A percentile compares a stretch with the other conserved stretches of the same genome.
Conservation (phyloP, 352 stramenopile genomes). For the Globisporangium carolinianum region DNA sequence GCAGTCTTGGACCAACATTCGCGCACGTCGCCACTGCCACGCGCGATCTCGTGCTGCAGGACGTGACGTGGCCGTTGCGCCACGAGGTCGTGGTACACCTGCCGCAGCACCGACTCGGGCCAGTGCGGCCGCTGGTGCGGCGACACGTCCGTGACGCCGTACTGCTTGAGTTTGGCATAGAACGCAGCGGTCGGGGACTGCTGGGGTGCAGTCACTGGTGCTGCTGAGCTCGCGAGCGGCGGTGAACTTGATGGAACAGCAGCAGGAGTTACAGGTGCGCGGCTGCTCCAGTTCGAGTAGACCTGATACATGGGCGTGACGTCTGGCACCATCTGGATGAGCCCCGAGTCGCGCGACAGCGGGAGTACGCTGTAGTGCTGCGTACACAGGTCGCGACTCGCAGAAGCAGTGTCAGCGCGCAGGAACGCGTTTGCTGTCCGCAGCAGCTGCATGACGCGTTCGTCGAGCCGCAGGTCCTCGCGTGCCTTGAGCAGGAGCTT, state of each 20-base stretch:
- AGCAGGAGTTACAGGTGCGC: slow-evolving; percentile 4
- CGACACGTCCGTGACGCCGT: slow-evolving; percentile 62
- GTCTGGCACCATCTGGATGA: slow-evolving; percentile 85
- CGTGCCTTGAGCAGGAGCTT: slow-evolving; percentile 83
- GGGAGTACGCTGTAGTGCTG: slow-evolving; percentile 78
- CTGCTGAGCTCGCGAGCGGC: slow-evolving; percentile 3
- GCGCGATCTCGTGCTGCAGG: slow-evolving; percentile 53
- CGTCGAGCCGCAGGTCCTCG: slow-evolving; percentile 86
- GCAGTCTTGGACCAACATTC: slow-evolving; percentile 54
- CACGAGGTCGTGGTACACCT: slow-evolving; percentile 66
- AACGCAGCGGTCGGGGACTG: slow-evolving; percentile 66
- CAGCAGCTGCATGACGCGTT: slow-evolving; percentile 89
- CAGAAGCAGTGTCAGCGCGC: slow-evolving; percentile 30
- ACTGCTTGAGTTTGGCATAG: slow-evolving; percentile 77
- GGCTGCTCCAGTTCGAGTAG: slow-evolving; percentile 45
- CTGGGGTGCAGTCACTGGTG: slow-evolving; percentile 8
- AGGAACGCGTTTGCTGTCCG: slow-evolving; percentile 69
- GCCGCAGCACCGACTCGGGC: slow-evolving; percentile 47
- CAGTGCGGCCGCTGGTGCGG: slow-evolving; percentile 60
- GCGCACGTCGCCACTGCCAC: slow-evolving; percentile 44
- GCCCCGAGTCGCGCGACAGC: slow-evolving; percentile 63
- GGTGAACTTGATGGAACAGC: slow-evolving; percentile 17
- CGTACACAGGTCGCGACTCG: slow-evolving; percentile 33
- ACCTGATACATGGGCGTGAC: slow-evolving; percentile 81
- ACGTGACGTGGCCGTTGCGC: slow-evolving; percentile 55